Percentiles rank a stretch among this genome's conserved stretches.
phyloP scores from a whole-genome alignment of 768 basidiomycete genomes.

The Russula vinacea region DNA sequence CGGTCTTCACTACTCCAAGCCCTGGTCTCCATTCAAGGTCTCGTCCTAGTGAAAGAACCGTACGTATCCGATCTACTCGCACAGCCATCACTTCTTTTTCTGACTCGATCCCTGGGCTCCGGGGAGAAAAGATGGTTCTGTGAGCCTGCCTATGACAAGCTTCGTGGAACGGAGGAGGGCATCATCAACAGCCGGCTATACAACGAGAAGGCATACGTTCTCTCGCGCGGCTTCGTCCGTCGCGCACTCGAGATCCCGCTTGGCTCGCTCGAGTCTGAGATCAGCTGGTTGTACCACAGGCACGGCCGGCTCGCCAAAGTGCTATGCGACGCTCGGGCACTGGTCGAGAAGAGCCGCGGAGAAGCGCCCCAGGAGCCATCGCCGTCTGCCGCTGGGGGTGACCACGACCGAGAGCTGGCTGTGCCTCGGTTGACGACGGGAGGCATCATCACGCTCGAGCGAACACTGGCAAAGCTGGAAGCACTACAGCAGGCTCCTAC shows the following conservation, averaged over 20 bases:
- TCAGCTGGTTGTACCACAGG: constrained; percentile 68
- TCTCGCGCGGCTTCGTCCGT: constrained; percentile 87
- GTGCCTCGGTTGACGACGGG: constrained; percentile 78
- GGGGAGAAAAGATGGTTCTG: constrained; percentile 66
- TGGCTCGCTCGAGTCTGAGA: constrained; percentile 65
- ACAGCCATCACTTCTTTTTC: constrained; percentile 9
- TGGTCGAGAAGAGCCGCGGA: constrained; percentile 67
- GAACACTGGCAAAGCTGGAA: constrained; percentile 68
- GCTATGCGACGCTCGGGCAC: constrained; percentile 53
- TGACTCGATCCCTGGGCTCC: neutral
- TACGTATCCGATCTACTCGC: constrained; percentile 43
- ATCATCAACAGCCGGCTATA: constrained; percentile 88
- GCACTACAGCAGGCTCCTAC: constrained; percentile 34
- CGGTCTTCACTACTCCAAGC: constrained; percentile 88
- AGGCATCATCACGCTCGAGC: constrained; percentile 71
- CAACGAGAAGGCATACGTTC: constrained; percentile 89
- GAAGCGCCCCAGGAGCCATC: constrained; percentile 11
- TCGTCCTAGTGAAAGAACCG: constrained; percentile 91
- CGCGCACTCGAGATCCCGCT: constrained; percentile 81
- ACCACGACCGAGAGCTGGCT: constrained; percentile 45
- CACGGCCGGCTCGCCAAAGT: constrained; percentile 66
- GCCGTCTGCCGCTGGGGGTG: constrained; percentile 30
- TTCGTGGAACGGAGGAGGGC: constrained; percentile 87
- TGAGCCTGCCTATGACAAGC: constrained; percentile 91
- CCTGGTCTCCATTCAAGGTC: constrained; percentile 89